Evolutionary conservation across 129 eudicot genomes (phyloP), one percentile per base, ranked within the genome.

Genomic region (Apium graveolens): DNA sequence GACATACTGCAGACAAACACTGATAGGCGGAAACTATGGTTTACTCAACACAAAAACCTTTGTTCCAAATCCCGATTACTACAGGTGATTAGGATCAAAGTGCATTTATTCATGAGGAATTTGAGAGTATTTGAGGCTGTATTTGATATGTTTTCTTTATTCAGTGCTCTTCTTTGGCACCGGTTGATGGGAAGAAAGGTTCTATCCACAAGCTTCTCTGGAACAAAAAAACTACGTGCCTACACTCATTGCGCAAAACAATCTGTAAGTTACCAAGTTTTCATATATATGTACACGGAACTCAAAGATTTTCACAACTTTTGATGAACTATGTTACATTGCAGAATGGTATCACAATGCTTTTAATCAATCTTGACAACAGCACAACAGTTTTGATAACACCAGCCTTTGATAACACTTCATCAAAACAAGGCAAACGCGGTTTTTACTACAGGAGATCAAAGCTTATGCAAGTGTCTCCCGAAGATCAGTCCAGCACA

Each of bases 131-230:
- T 0, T 3, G 26, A 39, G 53, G 10, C 10, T 72, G 35, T 41
- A 12, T 42, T 41, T 72, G 18, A 39, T 42, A 42, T 72, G 75
- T 11, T n/a, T 39, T 24, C 7, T 41, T 72, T 10, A 26, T 60
- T 71, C 81, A 94, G 98, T 80, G 98, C 98, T 3, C 92, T 94
- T 76, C 96, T 94, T 81, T 94, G 97, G 97, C 98, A 94, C 80
- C 93, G 92, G 42, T 63, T 94, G 41, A 94, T 94, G 98, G 98
- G 98, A 80, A 85, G 84, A 87, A 83, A 78, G 37, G 98, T 94
- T 76, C 83, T 94, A n/a, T 84, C 90, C 1, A 88, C 98, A 42
- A 77, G 78, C 17, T 84, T 89, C 35, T 29, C 62, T 0, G 97
- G 93, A 57, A 81, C 89, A 5, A 86, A 75, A 6, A 91, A 81